Evolutionary conservation across 2,329 filamentous ascomycete genomes (phyloP), one percentile per base, ranked within the genome.

Genomic region (Calonectria leucothoes): DNA sequence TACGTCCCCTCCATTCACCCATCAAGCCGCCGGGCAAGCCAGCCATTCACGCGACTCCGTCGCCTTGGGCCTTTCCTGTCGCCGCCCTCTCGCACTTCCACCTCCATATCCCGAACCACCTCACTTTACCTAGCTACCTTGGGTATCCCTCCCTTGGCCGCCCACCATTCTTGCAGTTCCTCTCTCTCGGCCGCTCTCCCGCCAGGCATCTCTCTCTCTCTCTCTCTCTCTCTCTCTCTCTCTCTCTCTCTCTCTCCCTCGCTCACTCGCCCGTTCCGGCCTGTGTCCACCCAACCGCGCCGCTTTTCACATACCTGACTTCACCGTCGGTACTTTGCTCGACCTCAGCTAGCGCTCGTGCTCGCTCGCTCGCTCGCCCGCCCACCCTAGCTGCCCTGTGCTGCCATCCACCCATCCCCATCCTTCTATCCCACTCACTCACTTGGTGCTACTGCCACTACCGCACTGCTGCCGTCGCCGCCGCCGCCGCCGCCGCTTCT

Each of bases 401-500:
- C 49, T 35, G 49, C 75, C 76, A 74, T 67, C 74, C 66, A 65
- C 73, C 45, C 68, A 71, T 72, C 68, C 49, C 51, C 68, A 66
- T 72, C 69, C 45, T 67, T 73, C 74, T 67, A 75, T 76, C 74
- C 67, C 59, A 63, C 59, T 76, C 55, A 59, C 31, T 52, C 17
- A 23, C 52, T 4, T 57, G 39, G 74, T 70, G 63, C 72, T 70
- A 73, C 65, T 74, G 57, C 67, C 74, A 77, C 70, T 76, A 73
- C 77, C 77, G 51, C 70, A 35, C 76, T 73, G 59, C 68, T 77
- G 76, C 66, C 73, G 69, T 66, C 73, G 73, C 66, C 74, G 71
- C 77, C 77, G 55, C 57, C 37, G 35, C 37, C 37, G 57, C 37
- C 33, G 55, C 55, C 15, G 57, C 37, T 61, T 33, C 57, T 61